A percentile compares a stretch with the other conserved stretches of the same genome.
phyloP scores from a whole-genome alignment of 2,329 filamentous ascomycete species.

The Oidium heveae region DNA sequence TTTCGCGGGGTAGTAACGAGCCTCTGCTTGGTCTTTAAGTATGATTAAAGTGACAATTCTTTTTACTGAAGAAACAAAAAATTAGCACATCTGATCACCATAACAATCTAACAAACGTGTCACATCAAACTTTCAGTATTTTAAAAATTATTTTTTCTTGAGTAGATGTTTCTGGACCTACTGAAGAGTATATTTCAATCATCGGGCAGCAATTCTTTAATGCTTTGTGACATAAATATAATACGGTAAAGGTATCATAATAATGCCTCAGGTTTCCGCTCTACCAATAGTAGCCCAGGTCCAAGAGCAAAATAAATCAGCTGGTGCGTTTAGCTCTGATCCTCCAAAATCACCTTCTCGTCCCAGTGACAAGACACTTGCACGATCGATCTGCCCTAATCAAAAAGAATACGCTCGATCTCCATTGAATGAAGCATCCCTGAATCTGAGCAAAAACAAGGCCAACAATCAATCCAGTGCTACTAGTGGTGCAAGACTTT shows the following conservation, averaged over 20 bases:
- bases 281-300: constrained; percentile 27
- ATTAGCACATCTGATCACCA: too few relatives aligned
- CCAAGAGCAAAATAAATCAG: constrained; percentile 17
- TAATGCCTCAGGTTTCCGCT: constrained; percentile 28
- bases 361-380: constrained; percentile 35
- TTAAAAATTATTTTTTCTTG: too few relatives aligned
- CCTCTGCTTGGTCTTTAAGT: too few relatives aligned
- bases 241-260: not conserved
- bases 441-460: not conserved
- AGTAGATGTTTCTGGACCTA: too few relatives aligned
- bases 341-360: constrained; percentile 58
- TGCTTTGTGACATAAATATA: too few relatives aligned
- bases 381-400: constrained; percentile 54
- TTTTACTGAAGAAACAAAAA: too few relatives aligned
- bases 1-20: too few relatives aligned
- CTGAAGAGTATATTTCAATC: too few relatives aligned
- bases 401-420: constrained; percentile 63
- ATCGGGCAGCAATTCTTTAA: too few relatives aligned
- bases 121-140: too few relatives aligned
- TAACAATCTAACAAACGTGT: too few relatives aligned
- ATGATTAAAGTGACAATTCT: too few relatives aligned
- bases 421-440: constrained; percentile 46
- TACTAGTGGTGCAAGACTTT: constrained; percentile 7
- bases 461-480: not conserved
- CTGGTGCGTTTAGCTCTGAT: constrained; percentile 15